Evolutionary conservation across 306 rosid species (phyloP).

Genomic region (Arachis hypogaea): DNA sequence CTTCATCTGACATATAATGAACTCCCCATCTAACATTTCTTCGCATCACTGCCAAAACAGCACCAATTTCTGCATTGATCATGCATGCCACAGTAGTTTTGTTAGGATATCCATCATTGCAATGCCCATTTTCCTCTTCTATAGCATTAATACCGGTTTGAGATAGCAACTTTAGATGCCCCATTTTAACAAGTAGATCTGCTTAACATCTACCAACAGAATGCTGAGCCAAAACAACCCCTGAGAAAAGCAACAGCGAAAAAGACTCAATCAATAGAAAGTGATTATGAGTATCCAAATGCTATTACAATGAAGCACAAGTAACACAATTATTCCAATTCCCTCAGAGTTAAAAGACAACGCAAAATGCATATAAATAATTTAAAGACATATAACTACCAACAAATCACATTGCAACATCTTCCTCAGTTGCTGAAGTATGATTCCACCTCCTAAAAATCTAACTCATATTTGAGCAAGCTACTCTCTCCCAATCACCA

Average conservation of each 20-base stretch:
- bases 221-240: conserved; percentile 37
- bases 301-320: conserved; percentile 19
- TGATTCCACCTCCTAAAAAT: conserved; percentile 18
- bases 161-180: conserved; percentile 63
- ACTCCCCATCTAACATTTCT: conserved; percentile 98
- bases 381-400: conserved; percentile 13
- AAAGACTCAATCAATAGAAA: conserved; percentile 32
- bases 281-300: conserved; percentile 26
- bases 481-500: conserved; percentile 8
- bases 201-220: conserved; percentile 32
- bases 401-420: neutral
- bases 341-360: conserved; percentile 22
- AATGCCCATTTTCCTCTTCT: conserved; percentile 76
- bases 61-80: conserved; percentile 94
- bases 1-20: conserved; percentile 88
- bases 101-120: conserved; percentile 52
- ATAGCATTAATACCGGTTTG: conserved; percentile 60
- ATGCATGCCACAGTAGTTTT: conserved; percentile 83
- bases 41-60: conserved; percentile 97
- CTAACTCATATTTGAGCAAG: conserved; percentile 14
- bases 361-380: neutral
- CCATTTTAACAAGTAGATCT: conserved; percentile 62
- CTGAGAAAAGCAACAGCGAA: conserved; percentile 29
- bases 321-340: conserved; percentile 16
- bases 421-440: conserved; percentile 15